Base-by-base conservation (phyloP, 1,284 basidiomycete genomes). In the Grifola frondosa region DNA sequence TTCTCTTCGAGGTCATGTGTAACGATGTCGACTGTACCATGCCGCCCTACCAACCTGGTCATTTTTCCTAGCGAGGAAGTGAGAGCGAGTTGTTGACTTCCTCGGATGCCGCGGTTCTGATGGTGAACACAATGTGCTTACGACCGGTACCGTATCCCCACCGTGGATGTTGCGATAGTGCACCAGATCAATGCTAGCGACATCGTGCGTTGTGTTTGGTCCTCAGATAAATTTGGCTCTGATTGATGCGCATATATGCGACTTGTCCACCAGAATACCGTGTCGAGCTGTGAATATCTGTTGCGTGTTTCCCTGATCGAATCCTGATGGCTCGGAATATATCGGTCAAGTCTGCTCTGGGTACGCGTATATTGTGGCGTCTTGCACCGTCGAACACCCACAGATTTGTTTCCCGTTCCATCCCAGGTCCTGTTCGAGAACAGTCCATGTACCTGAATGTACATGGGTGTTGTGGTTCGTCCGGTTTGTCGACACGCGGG, bases 21-120 rank as follows among this genome's bases (percentile, higher is more conserved):
- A 87, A 83, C 55, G 86, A 88, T 53, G 87, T 88, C 48, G 86
- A 89, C 63, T 86, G 41, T 85, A 82, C 52, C 78, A 84, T 50
- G 74, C 77, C 21, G 68, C 52, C 87, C 84, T 7, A 68, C 75
- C 10, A 83, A 86, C 57, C 83, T 83, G 11, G 70, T 79, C 19
- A 75, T 71, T 28, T 88, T 79, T 67, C 79, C 83, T 6, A 65
- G 58, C 5, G 71, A 76, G 10, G 78, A 86, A 47, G 68, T 86
- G 52, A 64, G 67, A n/a, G 59, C 59, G n/a, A 58, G 81, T 84
- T 45, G 59, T 68, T 15, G 71, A 79, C 35, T 63, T 90, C 55
- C 81, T 81, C 44, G 40, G 77, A 40, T 34, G 20, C 21, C 20
- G 26, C 35, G 7, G 32, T 7, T 6, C 19, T 13, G n/a, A 20